These are phyloP conservation scores for Exophiala sp. DNA, from an alignment of 2,329 filamentous ascomycete species.

Conservation along the genomic window DNA sequence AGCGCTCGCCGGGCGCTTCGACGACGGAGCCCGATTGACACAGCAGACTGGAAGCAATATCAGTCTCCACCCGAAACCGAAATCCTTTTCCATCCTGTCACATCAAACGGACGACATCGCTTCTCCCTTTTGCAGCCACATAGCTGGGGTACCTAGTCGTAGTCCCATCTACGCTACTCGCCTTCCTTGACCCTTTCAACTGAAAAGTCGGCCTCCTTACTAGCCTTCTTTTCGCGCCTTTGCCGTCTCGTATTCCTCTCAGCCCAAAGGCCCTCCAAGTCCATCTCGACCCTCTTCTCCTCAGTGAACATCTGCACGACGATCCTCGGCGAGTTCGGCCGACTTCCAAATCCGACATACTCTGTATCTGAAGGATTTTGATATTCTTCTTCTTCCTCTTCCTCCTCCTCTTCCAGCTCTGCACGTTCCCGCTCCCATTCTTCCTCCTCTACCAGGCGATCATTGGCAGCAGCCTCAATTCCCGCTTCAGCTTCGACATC, in stretches of 20 bases:
- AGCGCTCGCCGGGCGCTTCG: no score
- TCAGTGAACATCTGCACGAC: slow-evolving; percentile 68
- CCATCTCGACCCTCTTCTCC: slow-evolving; percentile 61
- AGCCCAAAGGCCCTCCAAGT: slow-evolving; percentile 61
- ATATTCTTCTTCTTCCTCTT: slow-evolving; percentile 35
- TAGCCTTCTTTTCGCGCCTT: slow-evolving; percentile 14
- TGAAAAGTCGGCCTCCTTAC: slow-evolving; percentile 11
- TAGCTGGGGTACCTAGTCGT: no score
- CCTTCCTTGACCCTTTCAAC: no score
- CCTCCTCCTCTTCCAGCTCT: slow-evolving; percentile 19
- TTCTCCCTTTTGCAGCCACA: no score
- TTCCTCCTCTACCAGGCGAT: slow-evolving; percentile 23
- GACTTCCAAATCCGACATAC: slow-evolving; percentile 71
- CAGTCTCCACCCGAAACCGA: no score
- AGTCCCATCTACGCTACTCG: no score
- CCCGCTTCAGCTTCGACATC: background rate
- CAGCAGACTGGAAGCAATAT: no score
- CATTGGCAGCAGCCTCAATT: background rate
- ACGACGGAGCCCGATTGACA: no score
- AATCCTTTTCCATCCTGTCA: no score
- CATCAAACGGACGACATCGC: no score
- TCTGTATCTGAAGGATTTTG: slow-evolving; percentile 41
- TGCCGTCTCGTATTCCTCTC: slow-evolving; percentile 28
- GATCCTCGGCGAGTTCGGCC: slow-evolving; percentile 52
- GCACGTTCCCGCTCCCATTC: background rate